Evolutionary conservation across 2,329 filamentous ascomycete species (phyloP).

Genomic region (Calycina herbarum): DNA sequence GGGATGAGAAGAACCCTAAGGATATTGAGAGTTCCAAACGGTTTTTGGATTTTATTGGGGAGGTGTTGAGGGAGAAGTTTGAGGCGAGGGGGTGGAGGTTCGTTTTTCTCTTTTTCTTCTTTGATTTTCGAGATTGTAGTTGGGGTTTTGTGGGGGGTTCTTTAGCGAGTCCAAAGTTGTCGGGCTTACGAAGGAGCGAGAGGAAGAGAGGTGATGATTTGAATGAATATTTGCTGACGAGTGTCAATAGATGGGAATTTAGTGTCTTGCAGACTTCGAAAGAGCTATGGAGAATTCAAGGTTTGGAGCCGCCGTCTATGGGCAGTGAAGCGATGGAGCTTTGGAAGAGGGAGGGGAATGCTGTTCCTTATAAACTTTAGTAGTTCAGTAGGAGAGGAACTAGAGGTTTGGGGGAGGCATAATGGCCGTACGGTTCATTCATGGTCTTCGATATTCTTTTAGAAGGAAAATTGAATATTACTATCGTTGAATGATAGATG

Average conservation of each 20-base stretch:
- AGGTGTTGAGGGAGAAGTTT: conserved; percentile 23
- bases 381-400: background rate
- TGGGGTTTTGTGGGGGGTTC: background rate
- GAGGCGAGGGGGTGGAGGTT: conserved; percentile 27
- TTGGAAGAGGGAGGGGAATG: conserved; percentile 17
- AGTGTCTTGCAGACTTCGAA: conserved; percentile 20
- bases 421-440: too few relatives aligned
- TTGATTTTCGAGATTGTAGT: too few relatives aligned
- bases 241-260: conserved; percentile 24
- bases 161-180: too few relatives aligned
- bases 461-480: too few relatives aligned
- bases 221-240: conserved; percentile 5
- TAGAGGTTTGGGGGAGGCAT: background rate
- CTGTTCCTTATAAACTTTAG: conserved; percentile 1
- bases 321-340: conserved; percentile 23
- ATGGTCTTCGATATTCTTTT: too few relatives aligned
- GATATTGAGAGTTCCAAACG: conserved; percentile 7
- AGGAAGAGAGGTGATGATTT: background rate
- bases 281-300: conserved; percentile 26
- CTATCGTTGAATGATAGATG: too few relatives aligned
- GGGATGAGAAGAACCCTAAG: conserved; percentile 7
- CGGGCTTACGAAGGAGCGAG: background rate
- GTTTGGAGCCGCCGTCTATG: conserved; percentile 21
- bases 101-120: conserved; percentile 8
- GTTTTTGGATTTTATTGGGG: conserved; percentile 21